phyloP scores from a whole-genome alignment of 805 yeast species.

The Saccharomycopsis synnaedendra region DNA sequence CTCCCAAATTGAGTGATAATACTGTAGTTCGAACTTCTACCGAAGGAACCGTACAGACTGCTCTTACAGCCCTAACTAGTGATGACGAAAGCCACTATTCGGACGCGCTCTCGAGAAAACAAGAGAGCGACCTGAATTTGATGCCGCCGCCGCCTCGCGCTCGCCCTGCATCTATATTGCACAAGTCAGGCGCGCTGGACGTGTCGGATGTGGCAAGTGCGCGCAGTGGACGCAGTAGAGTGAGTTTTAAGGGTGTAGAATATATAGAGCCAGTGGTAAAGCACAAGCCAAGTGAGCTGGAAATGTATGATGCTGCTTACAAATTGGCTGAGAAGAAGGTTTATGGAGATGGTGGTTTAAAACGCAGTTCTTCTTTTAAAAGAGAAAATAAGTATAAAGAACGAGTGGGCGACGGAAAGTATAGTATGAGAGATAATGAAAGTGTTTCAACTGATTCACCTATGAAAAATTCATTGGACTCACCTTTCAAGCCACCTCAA shows the following conservation, averaged over 20 bases:
- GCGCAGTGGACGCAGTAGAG: slow-evolving; percentile 8
- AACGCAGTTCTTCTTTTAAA: neutral
- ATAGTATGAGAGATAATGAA: no score
- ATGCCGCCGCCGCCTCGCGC: no score
- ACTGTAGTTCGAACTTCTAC: no score
- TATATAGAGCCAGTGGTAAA: neutral
- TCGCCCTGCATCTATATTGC: no score
- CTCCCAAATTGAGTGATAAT: no score
- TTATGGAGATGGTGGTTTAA: slow-evolving; percentile 1
- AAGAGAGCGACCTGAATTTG: no score
- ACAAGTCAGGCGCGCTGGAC: no score
- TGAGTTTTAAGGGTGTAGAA: slow-evolving; percentile 11
- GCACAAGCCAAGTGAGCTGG: neutral
- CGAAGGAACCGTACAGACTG: no score
- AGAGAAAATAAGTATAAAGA: neutral
- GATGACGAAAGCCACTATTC: neutral
- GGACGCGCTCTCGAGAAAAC: neutral
- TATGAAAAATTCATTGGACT: no score
- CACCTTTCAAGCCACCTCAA: no score
- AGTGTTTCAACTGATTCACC: no score
- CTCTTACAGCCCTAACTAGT: no score
- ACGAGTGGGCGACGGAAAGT: neutral
- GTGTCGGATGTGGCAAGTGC: slow-evolving; percentile 1
- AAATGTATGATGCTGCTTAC: slow-evolving; percentile 13
- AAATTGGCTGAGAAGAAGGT: slow-evolving; percentile 12